Evolutionary conservation across 495 filamentous ascomycete species (phyloP).

Genomic region (Penicillium pulvis): DNA sequence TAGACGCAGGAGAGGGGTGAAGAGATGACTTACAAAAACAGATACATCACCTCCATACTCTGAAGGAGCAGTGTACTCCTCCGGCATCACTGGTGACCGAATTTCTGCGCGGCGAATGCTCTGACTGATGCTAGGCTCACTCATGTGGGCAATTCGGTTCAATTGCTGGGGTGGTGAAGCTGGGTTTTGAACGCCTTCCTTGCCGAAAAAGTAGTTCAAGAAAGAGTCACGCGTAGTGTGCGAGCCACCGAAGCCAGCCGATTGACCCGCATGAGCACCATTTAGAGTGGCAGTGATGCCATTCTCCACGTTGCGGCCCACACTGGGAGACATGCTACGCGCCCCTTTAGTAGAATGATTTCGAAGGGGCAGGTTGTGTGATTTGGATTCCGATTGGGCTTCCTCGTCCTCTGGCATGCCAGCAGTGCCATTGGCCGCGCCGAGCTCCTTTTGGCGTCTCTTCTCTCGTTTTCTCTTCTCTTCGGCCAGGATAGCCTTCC

Average conservation of each 20-base stretch:
- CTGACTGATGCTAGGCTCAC: constrained; percentile 80
- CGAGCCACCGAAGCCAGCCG: constrained; percentile 58
- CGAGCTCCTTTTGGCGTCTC: constrained; percentile 77
- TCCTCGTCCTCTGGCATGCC: constrained; percentile 76
- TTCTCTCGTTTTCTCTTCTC: constrained; percentile 83
- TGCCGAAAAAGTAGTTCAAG: constrained; percentile 97
- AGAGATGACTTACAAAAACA: constrained; percentile 57
- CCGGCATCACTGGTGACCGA: constrained; percentile 41
- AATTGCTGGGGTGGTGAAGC: constrained; percentile 32
- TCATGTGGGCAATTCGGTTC: constrained; percentile 66
- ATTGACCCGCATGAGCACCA: constrained; percentile 62
- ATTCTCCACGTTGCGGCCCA: constrained; percentile 60
- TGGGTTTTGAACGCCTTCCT: constrained; percentile 67
- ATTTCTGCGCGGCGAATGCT: constrained; percentile 77
- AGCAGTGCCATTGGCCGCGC: constrained; percentile 69
- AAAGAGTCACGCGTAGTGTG: constrained; percentile 78
- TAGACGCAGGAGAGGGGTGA: neutral
- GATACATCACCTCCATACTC: constrained; percentile 54
- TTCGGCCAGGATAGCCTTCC: constrained; percentile 75
- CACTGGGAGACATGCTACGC: constrained; percentile 80
- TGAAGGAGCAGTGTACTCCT: constrained; percentile 41
- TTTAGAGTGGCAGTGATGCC: constrained; percentile 70
- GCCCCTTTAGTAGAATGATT: constrained; percentile 59
- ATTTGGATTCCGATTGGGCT: constrained; percentile 48
- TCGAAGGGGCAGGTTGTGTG: constrained; percentile 57